Evolutionary conservation across 2,329 filamentous ascomycete genomes (phyloP).

Genomic region (Hypocrella siamensis): DNA sequence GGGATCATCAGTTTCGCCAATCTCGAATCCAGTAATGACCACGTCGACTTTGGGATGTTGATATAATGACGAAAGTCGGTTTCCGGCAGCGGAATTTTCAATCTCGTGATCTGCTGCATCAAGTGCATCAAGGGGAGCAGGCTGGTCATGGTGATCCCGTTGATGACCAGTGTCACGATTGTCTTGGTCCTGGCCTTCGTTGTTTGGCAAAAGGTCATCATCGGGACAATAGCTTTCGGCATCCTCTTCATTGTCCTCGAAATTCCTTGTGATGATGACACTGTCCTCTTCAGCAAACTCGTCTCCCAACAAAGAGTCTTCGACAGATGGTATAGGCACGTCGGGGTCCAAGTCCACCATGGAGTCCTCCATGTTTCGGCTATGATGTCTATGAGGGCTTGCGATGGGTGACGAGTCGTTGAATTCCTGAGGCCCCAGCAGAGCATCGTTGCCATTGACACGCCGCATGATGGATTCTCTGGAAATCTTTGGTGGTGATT

Average conservation of each 20-base stretch:
- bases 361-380: constrained; percentile 12
- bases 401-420: constrained; percentile 45
- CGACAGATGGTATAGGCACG: constrained; percentile 75
- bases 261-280: constrained; percentile 51
- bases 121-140: no score
- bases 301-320: constrained; percentile 48
- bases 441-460: constrained; percentile 49
- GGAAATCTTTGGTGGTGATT: constrained; percentile 66
- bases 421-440: constrained; percentile 45
- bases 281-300: constrained; percentile 38
- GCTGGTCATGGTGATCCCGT: neutral
- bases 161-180: constrained; percentile 8
- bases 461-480: constrained; percentile 86
- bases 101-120: neutral
- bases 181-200: constrained; percentile 37
- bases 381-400: constrained; percentile 38
- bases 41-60: constrained; percentile 4
- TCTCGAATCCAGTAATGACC: constrained; percentile 20
- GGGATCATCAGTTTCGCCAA: constrained; percentile 4
- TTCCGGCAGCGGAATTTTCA: neutral
- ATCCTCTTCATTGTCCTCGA: constrained; percentile 45
- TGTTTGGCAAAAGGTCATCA: constrained; percentile 26
- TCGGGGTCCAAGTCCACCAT: constrained; percentile 55
- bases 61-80: constrained; percentile 7
- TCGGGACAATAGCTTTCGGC: constrained; percentile 53